Base-by-base conservation (phyloP, 768 basidiomycete species). In the Suillus luteus region DNA sequence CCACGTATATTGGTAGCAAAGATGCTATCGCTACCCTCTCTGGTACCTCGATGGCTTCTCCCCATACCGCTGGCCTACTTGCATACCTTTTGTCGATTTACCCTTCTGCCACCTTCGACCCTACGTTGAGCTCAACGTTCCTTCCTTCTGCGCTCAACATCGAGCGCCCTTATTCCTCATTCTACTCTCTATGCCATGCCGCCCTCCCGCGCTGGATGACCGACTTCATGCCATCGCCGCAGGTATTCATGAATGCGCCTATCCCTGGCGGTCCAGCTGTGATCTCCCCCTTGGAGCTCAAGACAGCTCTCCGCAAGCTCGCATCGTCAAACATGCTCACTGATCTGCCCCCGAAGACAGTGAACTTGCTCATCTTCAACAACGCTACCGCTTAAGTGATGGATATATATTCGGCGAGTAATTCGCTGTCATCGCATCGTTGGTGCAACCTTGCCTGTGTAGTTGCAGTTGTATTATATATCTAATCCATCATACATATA, bases 21-120 rank as follows among this genome's bases (percentile, higher is more conserved):
- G 72, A 66, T 5, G 85, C 91, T n/a, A 82, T 81, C 57, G 86
- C 88, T 69, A 92, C 89, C 10, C 85, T 97, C 68, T 94, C 92
- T 1, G 94, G 94, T 49, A 95, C 94, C 9, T 94, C 92, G 17
- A 97, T 97, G 95, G 95, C 96, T 15, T 92, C 92, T 8, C 96
- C 96, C 54, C 95, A 96, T 79, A 88, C 86, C 49, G 92, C 92
- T 63, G 96, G 96, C 68, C 79, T 97, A 61, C 79, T 93, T 59
- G 96, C 96, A 14, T 99, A 99, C 83, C 84, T 95, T 66, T 85
- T 99, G 64, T 95, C 93, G 31, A 84, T 96, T 71, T 91, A 95
- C 79, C 91, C 91, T 4, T 87, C 87, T 0, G 67, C 76, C 57
- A 75, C 80, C 1, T 93, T 92, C 75, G 72, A 86, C 74, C 89